Evolutionary conservation across 306 rosid species (phyloP), one percentile per base, ranked within the genome.

Genomic region (Styphnolobium japonicum): DNA sequence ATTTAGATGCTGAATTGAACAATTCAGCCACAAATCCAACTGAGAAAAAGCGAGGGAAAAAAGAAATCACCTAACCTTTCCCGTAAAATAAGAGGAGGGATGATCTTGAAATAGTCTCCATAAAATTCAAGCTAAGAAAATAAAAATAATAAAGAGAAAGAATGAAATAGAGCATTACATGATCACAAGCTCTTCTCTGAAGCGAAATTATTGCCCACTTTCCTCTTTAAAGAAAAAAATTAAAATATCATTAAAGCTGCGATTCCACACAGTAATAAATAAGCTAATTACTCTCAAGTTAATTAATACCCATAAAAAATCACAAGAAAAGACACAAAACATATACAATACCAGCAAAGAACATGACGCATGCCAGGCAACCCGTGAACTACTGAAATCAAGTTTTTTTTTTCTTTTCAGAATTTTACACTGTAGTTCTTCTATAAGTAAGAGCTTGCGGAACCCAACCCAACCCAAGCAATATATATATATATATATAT

Each of bases 51-150:
- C 34, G 27, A 22, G 36, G 58, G 31, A 36, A 46, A 82, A 16
- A 55, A 23, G 14, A 63, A 19, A 15, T 15, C n/a, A 11, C 16
- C 56, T 23, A 80, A 76, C 12, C 56, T 70, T 72, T 56, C 64
- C 57, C 43, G 39, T 2, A 81, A 33, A 81, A 70, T 72, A 16
- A 64, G 85, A 72, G 65, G 45, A 3, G 67, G 48, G 75, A 33
- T 65, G 8, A 42, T 34, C 14, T 62, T 52, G 80, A 77, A 71
- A 73, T 10, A 67, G 71, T 45, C 75, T 75, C 42, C 37, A 51
- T 10, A 19, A 73, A 79, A 84, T 52, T 67, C 31, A 67, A 48
- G 74, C 34, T 39, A 37, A 73, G 21, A 21, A 18, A 48, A 46
- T 33, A 31, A 0, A 22, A 52, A 7, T 19, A 11, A 67, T 0